These are phyloP conservation scores for Lactifluus hygrophoroides DNA, from an alignment of 768 basidiomycete genomes.

Conservation along the genomic window DNA sequence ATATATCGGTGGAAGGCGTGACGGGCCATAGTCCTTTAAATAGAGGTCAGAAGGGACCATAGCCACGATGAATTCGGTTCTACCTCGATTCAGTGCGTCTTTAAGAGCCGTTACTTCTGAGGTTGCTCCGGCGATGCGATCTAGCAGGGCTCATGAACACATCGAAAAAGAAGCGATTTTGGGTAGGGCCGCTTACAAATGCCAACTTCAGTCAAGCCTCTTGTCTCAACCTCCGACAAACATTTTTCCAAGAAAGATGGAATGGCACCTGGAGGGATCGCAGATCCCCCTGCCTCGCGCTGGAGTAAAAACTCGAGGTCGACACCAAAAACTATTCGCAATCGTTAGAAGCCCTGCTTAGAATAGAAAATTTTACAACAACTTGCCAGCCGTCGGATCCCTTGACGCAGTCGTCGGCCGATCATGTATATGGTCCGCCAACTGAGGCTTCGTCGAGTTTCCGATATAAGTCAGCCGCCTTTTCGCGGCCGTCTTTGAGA, in stretches of 20 bases:
- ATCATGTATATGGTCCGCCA: slow-evolving; percentile 65
- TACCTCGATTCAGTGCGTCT: slow-evolving; percentile 69
- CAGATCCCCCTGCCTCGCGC: slow-evolving; percentile 48
- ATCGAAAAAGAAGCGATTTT: neutral
- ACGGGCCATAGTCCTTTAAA: slow-evolving; percentile 52
- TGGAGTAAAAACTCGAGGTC: slow-evolving; percentile 60
- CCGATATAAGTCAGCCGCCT: slow-evolving; percentile 76
- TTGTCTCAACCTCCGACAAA: slow-evolving; percentile 59
- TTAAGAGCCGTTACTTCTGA: slow-evolving; percentile 61
- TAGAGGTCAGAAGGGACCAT: neutral
- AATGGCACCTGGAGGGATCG: slow-evolving; percentile 47
- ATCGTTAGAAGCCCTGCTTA: slow-evolving; percentile 22
- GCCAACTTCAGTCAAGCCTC: slow-evolving; percentile 73
- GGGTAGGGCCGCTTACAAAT: slow-evolving; percentile 49
- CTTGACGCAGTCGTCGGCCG: slow-evolving; percentile 48
- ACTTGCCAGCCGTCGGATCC: slow-evolving; percentile 70
- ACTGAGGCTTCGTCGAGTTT: slow-evolving; percentile 60
- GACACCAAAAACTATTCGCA: slow-evolving; percentile 49
- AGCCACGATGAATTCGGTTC: neutral
- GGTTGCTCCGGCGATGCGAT: slow-evolving; percentile 75
- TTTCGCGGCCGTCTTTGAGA: slow-evolving; percentile 66
- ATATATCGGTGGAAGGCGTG: slow-evolving; percentile 56
- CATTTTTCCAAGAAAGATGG: slow-evolving; percentile 61
- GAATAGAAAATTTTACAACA: slow-evolving; percentile 29
- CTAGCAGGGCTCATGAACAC: slow-evolving; percentile 30